Evolutionary conservation across 345 rosid species (phyloP).

Genomic region (rapeseed (Brassica napus)): DNA sequence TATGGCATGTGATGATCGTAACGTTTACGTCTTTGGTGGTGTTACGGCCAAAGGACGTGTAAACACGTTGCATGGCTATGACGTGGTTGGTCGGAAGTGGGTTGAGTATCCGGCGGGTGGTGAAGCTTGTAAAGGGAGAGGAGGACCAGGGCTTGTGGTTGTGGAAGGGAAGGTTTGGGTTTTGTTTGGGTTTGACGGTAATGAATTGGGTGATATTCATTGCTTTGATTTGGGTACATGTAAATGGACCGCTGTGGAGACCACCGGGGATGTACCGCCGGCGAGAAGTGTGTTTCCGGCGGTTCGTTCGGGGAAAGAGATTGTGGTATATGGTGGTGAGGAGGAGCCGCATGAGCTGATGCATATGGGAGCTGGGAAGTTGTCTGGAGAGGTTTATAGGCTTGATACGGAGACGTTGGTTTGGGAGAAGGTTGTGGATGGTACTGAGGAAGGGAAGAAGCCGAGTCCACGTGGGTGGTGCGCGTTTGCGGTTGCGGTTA

Average conservation of each 20-base stretch:
- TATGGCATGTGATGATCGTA: constrained; percentile 27
- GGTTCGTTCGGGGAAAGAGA: constrained; percentile 18
- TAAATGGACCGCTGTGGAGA: constrained; percentile 27
- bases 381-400: constrained; percentile 29
- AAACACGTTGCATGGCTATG: constrained; percentile 30
- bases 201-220: constrained; percentile 37
- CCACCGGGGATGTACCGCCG: constrained; percentile 28
- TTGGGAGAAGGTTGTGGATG: constrained; percentile 35
- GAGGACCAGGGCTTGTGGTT: constrained; percentile 41
- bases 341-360: constrained; percentile 40
- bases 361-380: constrained; percentile 44
- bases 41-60: constrained; percentile 32
- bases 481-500: constrained; percentile 24
- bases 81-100: constrained; percentile 36
- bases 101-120: constrained; percentile 37
- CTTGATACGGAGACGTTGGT: constrained; percentile 33
- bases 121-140: constrained; percentile 39
- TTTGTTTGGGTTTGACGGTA: constrained; percentile 39
- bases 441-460: constrained; percentile 8
- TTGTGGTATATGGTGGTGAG: constrained; percentile 41
- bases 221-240: constrained; percentile 22
- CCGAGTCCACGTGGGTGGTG: constrained; percentile 38
- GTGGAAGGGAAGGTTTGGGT: constrained; percentile 34
- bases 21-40: constrained; percentile 41
- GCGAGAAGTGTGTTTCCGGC: constrained; percentile 38